Evolutionary conservation across 371 early-diverging fungal genomes (phyloP).

Genomic region (Syncephalastrum sp.): DNA sequence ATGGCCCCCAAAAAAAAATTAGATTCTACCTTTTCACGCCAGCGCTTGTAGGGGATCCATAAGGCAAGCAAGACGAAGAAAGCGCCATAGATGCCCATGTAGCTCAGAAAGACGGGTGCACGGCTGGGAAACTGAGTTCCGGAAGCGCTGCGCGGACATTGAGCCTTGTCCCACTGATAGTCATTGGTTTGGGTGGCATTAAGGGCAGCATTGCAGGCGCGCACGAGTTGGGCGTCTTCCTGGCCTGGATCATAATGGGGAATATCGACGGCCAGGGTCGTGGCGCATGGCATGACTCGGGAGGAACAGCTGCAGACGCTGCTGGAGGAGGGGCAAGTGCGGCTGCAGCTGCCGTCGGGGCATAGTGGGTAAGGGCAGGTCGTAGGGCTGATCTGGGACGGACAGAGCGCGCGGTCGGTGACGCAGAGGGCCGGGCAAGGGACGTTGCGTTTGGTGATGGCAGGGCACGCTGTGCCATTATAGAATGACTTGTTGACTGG

Average conservation of each 20-base stretch:
- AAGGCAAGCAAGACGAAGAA: constrained; percentile 32
- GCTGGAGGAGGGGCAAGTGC: constrained; percentile 5
- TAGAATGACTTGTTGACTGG: constrained; percentile 25
- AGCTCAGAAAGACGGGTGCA: constrained; percentile 33
- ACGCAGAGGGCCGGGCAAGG: constrained; percentile 30
- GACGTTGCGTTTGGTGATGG: constrained; percentile 19
- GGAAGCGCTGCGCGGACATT: constrained; percentile 41
- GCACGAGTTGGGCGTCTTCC: constrained; percentile 32
- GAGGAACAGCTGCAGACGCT: constrained; percentile 24
- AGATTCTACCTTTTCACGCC: constrained; percentile 11
- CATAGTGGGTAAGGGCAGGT: constrained; percentile 23
- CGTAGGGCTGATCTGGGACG: constrained; percentile 9
- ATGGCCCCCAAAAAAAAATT: too few species aligned
- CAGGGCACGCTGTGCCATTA: constrained; percentile 34
- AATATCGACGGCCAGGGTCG: constrained; percentile 20
- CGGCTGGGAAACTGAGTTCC: neutral
- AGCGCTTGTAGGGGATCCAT: constrained; percentile 44
- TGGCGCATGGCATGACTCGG: constrained; percentile 15
- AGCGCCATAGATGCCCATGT: constrained; percentile 33
- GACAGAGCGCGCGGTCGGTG: constrained; percentile 14
- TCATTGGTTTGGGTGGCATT: constrained; percentile 28
- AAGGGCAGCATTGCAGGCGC: constrained; percentile 32
- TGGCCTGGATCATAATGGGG: constrained; percentile 36
- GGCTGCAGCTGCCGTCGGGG: constrained; percentile 25
- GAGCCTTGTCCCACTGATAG: neutral